Evolutionary conservation across 2,329 filamentous ascomycete genomes (phyloP).

Genomic region (Fonsecaea monophora): DNA sequence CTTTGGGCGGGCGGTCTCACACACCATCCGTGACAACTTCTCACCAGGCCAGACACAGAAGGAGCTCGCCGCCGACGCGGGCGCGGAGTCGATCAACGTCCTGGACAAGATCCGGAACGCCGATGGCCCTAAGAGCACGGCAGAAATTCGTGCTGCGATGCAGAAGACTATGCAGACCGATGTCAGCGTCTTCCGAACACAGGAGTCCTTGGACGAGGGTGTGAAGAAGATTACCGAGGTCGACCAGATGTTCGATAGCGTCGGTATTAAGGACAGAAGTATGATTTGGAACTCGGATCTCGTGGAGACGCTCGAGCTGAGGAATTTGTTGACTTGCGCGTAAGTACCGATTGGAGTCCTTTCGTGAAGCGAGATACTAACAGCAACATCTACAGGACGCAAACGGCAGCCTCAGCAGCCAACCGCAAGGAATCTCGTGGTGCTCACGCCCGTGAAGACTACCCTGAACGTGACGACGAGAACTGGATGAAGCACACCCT

Average conservation of each 20-base stretch:
- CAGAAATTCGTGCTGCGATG: conserved; percentile 83
- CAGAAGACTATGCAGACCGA: conserved; percentile 96
- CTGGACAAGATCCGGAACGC: conserved; percentile 81
- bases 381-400: conserved; percentile 47
- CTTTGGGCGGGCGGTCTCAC: conserved; percentile 95
- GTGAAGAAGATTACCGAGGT: conserved; percentile 80
- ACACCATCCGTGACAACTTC: conserved; percentile 96
- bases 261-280: conserved; percentile 90
- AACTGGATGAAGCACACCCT: conserved; percentile 99
- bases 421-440: conserved; percentile 97
- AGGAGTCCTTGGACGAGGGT: conserved; percentile 81
- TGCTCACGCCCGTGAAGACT: conserved; percentile 96
- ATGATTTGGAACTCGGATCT: conserved; percentile 98
- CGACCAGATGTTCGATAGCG: conserved; percentile 73
- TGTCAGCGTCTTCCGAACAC: conserved; percentile 89
- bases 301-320: conserved; percentile 90
- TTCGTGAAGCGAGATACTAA: background rate
- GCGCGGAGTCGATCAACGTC: conserved; percentile 69
- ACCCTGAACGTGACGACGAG: conserved; percentile 89
- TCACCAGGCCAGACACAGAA: conserved; percentile 80
- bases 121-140: conserved; percentile 77
- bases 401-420: conserved; percentile 89
- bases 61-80: conserved; percentile 82
- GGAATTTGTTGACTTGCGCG: conserved; percentile 96
- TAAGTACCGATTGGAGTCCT: conserved; percentile 59